phyloP scores from a whole-genome alignment of 352 stramenopile genomes.

The Phytopythium montanum region DNA sequence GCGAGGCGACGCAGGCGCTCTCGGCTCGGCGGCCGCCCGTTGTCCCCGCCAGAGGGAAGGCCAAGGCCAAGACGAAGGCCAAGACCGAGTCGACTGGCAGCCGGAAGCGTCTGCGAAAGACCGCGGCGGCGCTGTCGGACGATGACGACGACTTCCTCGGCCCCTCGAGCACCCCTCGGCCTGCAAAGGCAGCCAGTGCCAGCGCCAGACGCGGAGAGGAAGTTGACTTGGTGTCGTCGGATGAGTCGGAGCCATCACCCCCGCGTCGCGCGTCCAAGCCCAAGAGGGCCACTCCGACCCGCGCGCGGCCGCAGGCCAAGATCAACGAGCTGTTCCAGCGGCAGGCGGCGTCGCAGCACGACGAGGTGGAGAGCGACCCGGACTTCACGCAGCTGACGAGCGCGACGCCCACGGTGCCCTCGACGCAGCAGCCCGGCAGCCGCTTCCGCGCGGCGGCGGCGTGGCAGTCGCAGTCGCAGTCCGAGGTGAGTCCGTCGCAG shows the following conservation, averaged over 20 bases:
- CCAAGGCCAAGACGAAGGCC: slow-evolving; percentile 14
- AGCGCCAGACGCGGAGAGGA: slow-evolving; percentile 14
- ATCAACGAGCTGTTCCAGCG: slow-evolving; percentile 57
- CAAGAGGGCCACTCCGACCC: slow-evolving; percentile 15
- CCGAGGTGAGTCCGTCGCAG: slow-evolving; percentile 27
- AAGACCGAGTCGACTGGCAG: slow-evolving; percentile 1
- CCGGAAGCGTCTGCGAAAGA: slow-evolving; percentile 44
- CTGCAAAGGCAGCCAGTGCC: neutral
- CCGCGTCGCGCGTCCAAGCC: slow-evolving; percentile 13
- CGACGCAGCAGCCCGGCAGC: slow-evolving; percentile 13
- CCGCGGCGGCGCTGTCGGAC: slow-evolving; percentile 22
- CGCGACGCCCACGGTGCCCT: slow-evolving; percentile 3
- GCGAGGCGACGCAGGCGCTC: slow-evolving; percentile 19
- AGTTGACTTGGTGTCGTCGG: slow-evolving; percentile 50
- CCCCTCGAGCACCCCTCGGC: neutral
- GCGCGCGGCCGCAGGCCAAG: slow-evolving; percentile 37
- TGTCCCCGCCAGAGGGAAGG: slow-evolving; percentile 12
- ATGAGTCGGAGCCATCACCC: slow-evolving; percentile 26
- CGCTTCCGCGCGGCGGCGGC: slow-evolving; percentile 3
- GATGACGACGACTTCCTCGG: slow-evolving; percentile 22
- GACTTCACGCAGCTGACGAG: slow-evolving; percentile 58
- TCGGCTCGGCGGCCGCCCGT: slow-evolving; percentile 3
- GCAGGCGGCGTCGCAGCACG: slow-evolving; percentile 27
- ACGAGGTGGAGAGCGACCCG: slow-evolving; percentile 68
- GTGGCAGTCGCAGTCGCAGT: slow-evolving; percentile 36